Evolutionary conservation across 78 protist species (phyloP), one percentile per base, ranked within the genome.

Genomic region (Cavenderia fasciculata): DNA sequence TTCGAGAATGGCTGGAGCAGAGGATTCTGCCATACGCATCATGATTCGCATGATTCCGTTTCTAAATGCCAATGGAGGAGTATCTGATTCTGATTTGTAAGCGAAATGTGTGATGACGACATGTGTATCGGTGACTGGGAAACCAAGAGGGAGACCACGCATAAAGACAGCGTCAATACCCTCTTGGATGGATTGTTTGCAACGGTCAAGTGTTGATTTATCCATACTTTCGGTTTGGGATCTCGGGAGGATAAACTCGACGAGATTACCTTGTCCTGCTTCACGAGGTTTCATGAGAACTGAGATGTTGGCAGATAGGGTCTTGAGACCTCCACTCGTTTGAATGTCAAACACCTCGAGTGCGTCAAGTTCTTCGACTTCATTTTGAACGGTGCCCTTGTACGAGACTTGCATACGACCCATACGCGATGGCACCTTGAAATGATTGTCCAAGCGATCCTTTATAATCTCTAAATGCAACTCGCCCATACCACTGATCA

Each of bases 401-500:
- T 86, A 92, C 31, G 86, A 38, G 6, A 92, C 87, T 40, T 44
- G 66, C 66, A 87, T 91, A 21, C 33, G 18, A 29, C 96, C 95
- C 82, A 84, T 44, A 11, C 47, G 14, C 31, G 33, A n/a, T 25
- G 36, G 25, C 3, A 96, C 51, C 19, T 76, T 41, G 29, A 36
- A 95, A 34, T 94, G 95, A 25, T 85, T 27, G n/a, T 40, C 63
- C 12, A 97, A 46, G 25, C 97, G 78, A 51, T 70, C 72, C 12
- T 33, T 52, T 1, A 85, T 49, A 21, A 93, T 86, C 61, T 96
- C 97, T 18, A 97, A 75, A 71, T 97, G 98, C 2, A 96, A 88
- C 71, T 94, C 98, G 12, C 98, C 98, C 97, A 95, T 94, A 7
- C 97, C 96, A 6, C 91, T 69, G 41, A 95, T 56, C 52, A 97